These are phyloP conservation scores for Aspergillus asperescens DNA, from an alignment of 495 filamentous ascomycete species.

Conservation along the genomic window DNA sequence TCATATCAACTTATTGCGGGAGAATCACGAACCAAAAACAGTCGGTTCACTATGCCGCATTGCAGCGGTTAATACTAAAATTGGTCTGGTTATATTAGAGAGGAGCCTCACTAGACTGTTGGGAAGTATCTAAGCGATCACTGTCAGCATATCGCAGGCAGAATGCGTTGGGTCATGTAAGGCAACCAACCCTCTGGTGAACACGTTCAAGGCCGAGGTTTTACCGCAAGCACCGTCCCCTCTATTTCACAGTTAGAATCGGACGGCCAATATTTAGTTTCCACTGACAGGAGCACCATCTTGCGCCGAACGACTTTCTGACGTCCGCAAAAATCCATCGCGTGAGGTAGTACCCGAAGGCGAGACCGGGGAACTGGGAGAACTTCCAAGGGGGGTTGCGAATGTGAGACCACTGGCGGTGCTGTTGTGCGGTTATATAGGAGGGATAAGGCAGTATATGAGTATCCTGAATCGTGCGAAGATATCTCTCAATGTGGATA, in stretches of 20 bases:
- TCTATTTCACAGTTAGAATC: constrained; percentile 40
- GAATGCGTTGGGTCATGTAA: constrained; percentile 10
- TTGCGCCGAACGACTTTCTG: constrained; percentile 89
- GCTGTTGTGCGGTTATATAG: neutral
- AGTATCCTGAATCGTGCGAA: neutral
- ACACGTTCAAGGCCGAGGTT: constrained; percentile 95
- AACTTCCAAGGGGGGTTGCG: constrained; percentile 1
- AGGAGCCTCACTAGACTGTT: constrained; percentile 74
- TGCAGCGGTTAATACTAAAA: constrained; percentile 25
- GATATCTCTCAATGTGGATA: neutral
- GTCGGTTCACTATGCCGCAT: constrained; percentile 67
- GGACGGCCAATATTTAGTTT: neutral
- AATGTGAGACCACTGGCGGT: neutral
- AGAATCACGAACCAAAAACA: constrained; percentile 65
- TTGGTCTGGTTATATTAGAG: neutral
- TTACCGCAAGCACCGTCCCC: constrained; percentile 98
- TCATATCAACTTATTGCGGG: constrained; percentile 7
- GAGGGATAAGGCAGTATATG: neutral
- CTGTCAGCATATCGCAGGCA: constrained; percentile 21
- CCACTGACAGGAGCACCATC: constrained; percentile 87
- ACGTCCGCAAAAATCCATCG: constrained; percentile 53
- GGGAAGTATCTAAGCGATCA: constrained; percentile 72
- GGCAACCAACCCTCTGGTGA: constrained; percentile 80
- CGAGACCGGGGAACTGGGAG: constrained; percentile 3
- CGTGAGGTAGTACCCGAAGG: constrained; percentile 6